Evolutionary conservation across 2,329 filamentous ascomycete genomes (phyloP), one percentile per base, ranked within the genome.

Genomic region (Neonectria hederae): DNA sequence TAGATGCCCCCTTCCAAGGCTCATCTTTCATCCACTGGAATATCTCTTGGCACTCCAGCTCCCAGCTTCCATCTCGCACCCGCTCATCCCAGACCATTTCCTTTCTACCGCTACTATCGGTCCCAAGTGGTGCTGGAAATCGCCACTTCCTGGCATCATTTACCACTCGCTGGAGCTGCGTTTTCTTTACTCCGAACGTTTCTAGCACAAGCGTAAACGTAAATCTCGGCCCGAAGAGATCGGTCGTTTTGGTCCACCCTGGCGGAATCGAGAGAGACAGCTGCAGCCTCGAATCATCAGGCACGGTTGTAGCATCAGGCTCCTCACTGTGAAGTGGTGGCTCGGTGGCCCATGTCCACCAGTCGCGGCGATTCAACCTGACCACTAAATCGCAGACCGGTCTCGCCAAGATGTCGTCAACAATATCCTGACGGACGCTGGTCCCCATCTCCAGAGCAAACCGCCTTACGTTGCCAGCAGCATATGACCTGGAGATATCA

Each of bases 291-390:
- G 19, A 14, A 3, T 21, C 28, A 11, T 54, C 22, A 22, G 54
- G 11, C 21, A 4, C 21, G 19, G 11, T 21, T 49, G 32, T 52
- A 17, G 10, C 26, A 21, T 14, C 40, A 3, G 6, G 14, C 2
- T 53, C 28, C 22, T 46, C 38, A 14, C 48, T 30, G 19, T 28
- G 54, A 5, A 21, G 17, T 3, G 38, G 19, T 13, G 62, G 58
- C 30, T 54, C 48, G 4, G 17, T 26, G 2, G 22, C 9, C 62
- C 58, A 65, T 17, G 51, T 58, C 40, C 17, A 54, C 62, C 62
- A 65, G 48, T 65, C 58, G 3, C 58, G 53, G 4, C 58, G 58
- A 45, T 65, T 65, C 38, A 65, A 3, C 26, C 22, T 48, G 8
- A 65, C 46, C 3, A 22, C 14, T 9, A 61, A 5, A 5, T 42